Conservation (phyloP, 495 filamentous ascomycete genomes). For the Penicillium arizonense region DNA sequence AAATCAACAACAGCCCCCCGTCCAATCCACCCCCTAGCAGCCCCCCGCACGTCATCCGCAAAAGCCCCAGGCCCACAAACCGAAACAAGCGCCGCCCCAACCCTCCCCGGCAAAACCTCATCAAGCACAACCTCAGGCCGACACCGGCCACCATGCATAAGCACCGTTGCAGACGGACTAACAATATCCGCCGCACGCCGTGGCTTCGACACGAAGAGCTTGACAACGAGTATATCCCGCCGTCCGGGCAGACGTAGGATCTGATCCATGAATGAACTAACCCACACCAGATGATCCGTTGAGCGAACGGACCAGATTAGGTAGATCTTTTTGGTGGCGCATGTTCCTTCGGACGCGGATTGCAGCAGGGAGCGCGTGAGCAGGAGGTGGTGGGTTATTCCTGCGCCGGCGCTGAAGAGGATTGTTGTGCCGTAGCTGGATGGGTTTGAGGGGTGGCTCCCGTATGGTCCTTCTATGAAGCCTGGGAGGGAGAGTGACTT, state of each 20-base stretch:
- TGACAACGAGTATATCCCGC: slow-evolving; percentile 76
- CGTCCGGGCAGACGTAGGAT: slow-evolving; percentile 82
- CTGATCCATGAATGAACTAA: slow-evolving; percentile 91
- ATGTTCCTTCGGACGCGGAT: slow-evolving; percentile 64
- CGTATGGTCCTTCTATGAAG: slow-evolving; percentile 82
- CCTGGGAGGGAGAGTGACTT: slow-evolving; percentile 59
- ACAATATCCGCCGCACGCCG: slow-evolving; percentile 61
- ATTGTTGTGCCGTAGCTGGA: slow-evolving; percentile 82
- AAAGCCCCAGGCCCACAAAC: slow-evolving; percentile 90
- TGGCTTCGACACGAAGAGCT: slow-evolving; percentile 88
- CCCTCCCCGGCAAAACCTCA: slow-evolving; percentile 70
- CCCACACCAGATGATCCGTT: slow-evolving; percentile 89
- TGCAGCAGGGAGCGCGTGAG: slow-evolving; percentile 72
- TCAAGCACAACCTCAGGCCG: slow-evolving; percentile 62
- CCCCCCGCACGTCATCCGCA: slow-evolving; percentile 79
- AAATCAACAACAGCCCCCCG: slow-evolving; percentile 76
- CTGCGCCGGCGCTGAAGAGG: slow-evolving; percentile 83
- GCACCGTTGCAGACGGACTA: slow-evolving; percentile 75
- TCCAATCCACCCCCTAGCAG: slow-evolving; percentile 64
- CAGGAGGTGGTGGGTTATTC: slow-evolving; percentile 84
- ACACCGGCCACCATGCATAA: slow-evolving; percentile 81
- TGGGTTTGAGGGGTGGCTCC: slow-evolving; percentile 59
- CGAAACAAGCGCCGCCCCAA: slow-evolving; percentile 81
- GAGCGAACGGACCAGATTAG: slow-evolving; percentile 90
- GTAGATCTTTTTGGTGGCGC: slow-evolving; percentile 75